Percentiles rank a stretch among this genome's conserved stretches.
Evolutionary conservation across 2,329 filamentous ascomycete genomes (phyloP).

Genomic region (Paracoccidioides brasiliensis): DNA sequence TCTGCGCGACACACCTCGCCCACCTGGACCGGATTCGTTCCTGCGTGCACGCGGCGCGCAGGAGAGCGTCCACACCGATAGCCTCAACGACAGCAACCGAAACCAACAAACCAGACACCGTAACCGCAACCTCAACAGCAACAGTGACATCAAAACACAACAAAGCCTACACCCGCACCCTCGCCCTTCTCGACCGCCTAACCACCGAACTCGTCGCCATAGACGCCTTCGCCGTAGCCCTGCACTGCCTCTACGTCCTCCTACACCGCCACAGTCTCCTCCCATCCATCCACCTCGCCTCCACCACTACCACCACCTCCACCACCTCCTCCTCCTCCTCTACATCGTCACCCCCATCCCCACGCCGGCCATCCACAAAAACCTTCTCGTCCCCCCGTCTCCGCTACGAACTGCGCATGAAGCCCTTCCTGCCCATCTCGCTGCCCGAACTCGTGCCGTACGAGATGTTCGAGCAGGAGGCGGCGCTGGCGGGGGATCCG

Average conservation of each 20-base stretch:
- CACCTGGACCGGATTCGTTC: constrained; percentile 62
- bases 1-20: constrained; percentile 53
- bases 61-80: constrained; percentile 12
- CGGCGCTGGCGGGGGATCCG: constrained; percentile 31
- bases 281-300: constrained; percentile 38
- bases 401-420: constrained; percentile 76
- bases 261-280: constrained; percentile 45
- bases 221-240: constrained; percentile 39
- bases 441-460: constrained; percentile 55
- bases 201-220: constrained; percentile 54
- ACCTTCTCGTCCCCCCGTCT: constrained; percentile 52
- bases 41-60: constrained; percentile 39
- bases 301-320: constrained; percentile 27
- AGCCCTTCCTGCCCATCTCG: constrained; percentile 58
- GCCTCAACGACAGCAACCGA: constrained; percentile 6
- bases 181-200: constrained; percentile 45
- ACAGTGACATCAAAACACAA: constrained; percentile 17
- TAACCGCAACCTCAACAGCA: neutral
- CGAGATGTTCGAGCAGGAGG: constrained; percentile 43
- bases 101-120: constrained; percentile 3
- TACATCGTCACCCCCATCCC: neutral
- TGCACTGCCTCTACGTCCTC: constrained; percentile 51
- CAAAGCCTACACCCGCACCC: constrained; percentile 26
- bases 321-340: constrained; percentile 24
- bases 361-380: neutral